Evolutionary conservation across 2,329 filamentous ascomycete species (phyloP).

Genomic region (Didymella exigua): DNA sequence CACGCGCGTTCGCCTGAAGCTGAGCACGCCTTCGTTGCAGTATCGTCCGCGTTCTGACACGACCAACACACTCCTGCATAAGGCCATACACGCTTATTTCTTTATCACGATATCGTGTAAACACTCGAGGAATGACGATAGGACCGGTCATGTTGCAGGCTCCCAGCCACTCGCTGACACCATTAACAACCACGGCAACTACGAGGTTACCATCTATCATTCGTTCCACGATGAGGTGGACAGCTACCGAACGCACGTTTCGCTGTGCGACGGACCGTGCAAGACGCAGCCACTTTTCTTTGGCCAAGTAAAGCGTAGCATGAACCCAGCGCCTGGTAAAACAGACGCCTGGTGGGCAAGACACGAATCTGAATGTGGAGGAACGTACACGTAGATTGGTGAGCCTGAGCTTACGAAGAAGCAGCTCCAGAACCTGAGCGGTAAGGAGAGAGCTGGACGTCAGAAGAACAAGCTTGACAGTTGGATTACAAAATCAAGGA

Average conservation of each 20-base stretch:
- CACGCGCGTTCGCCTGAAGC: slow-evolving; percentile 50
- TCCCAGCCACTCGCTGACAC: slow-evolving; percentile 53
- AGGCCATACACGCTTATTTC: slow-evolving; percentile 55
- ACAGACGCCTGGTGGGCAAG: slow-evolving; percentile 51
- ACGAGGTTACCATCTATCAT: slow-evolving; percentile 51
- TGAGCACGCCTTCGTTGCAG: slow-evolving; percentile 53
- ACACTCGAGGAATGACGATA: slow-evolving; percentile 50
- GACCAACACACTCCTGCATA: slow-evolving; percentile 53
- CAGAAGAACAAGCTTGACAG: slow-evolving; percentile 54
- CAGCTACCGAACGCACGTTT: slow-evolving; percentile 53
- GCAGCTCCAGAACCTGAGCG: slow-evolving; percentile 47
- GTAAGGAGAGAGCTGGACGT: slow-evolving; percentile 49
- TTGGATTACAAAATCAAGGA: slow-evolving; percentile 43
- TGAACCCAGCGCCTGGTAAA: slow-evolving; percentile 53
- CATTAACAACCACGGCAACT: slow-evolving; percentile 53
- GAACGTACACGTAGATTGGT: slow-evolving; percentile 49
- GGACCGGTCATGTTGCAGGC: slow-evolving; percentile 51
- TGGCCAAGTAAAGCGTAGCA: slow-evolving; percentile 53
- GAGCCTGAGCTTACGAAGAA: slow-evolving; percentile 52
- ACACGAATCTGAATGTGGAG: slow-evolving; percentile 51
- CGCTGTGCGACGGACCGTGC: slow-evolving; percentile 53
- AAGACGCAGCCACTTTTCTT: slow-evolving; percentile 49
- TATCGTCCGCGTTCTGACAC: slow-evolving; percentile 52
- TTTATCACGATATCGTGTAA: slow-evolving; percentile 53
- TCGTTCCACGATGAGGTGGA: slow-evolving; percentile 56